Evolutionary conservation across 2,329 filamentous ascomycete species (phyloP).

Genomic region (Juglanconis sp.): DNA sequence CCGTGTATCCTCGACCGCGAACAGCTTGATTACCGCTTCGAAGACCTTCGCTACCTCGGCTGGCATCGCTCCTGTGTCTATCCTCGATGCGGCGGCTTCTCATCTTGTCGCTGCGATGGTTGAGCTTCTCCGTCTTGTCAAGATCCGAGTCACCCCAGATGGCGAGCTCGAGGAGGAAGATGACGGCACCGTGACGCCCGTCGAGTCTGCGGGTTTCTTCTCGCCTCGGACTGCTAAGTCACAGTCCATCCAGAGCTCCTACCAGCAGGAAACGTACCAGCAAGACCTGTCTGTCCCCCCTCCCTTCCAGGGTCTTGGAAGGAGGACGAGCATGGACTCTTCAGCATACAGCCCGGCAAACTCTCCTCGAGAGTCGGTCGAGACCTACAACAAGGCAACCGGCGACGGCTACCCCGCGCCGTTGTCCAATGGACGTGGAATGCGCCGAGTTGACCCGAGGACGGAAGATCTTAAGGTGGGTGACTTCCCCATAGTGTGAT

Average conservation of each 20-base stretch:
- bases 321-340: constrained; percentile 61
- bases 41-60: constrained; percentile 84
- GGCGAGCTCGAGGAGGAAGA: constrained; percentile 78
- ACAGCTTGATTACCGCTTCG: constrained; percentile 90
- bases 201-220: constrained; percentile 68
- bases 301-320: constrained; percentile 57
- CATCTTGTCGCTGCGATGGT: constrained; percentile 84
- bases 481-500: background rate
- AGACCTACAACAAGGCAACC: constrained; percentile 36
- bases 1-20: constrained; percentile 86
- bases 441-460: constrained; percentile 33
- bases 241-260: constrained; percentile 18
- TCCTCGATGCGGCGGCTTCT: constrained; percentile 89
- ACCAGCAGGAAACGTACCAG: constrained; percentile 33
- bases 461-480: constrained; percentile 49
- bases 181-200: constrained; percentile 61
- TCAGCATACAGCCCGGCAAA: constrained; percentile 73
- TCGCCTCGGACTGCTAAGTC: constrained; percentile 44
- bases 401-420: constrained; percentile 34
- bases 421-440: constrained; percentile 37
- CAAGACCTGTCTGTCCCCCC: constrained; percentile 46
- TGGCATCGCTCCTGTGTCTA: constrained; percentile 86
- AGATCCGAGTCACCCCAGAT: constrained; percentile 73
- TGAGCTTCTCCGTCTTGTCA: constrained; percentile 78
- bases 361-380: constrained; percentile 60